Evolutionary conservation across 2,329 filamentous ascomycete genomes (phyloP), one percentile per base, ranked within the genome.

Genomic region (Penicillium oxalicum): DNA sequence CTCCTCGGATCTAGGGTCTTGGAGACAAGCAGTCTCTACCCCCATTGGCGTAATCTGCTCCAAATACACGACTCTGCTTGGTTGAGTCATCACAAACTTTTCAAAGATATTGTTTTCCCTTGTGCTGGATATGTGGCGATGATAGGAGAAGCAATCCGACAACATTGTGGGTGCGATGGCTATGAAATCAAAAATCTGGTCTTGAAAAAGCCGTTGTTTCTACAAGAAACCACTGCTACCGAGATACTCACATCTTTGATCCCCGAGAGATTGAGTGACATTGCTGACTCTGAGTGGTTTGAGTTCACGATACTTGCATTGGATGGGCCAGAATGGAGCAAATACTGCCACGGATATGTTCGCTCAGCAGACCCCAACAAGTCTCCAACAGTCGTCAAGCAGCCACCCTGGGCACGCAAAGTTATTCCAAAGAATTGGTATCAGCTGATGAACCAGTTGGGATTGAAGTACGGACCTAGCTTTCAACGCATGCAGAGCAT

Each of bases 11-110:
- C 38, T 2, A 62, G 63, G 2, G 47, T 61, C 26, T 46, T 58
- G 26, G 70, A 70, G 51, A 53, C 57, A 18, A 47, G 52, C 6
- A 51, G 57, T 9, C 29, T 63, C 1, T 59, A 70, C 8, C 72
- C 73, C 0, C 44, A 51, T 0, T 80, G 73, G 71, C 58, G 72
- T 1, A 74, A 73, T 32, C 40, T 73, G 2, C 53, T 77, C 1
- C 57, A 61, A 1, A 43, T 70, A 2, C 43, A 40, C 6, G 36
- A 58, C 24, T 42, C 50, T 0, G 48, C 53, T 1, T 80, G 77
- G 77, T 40, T 78, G 1, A 51, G 52, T 0, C 70, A 76, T 39
- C 74, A 80, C 50, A 59, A 59, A 18, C 48, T 79, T 0, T 52
- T 61, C 0, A 57, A 57, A 0, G 57, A 71, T 4, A 53, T 71